A percentile compares a stretch with the other conserved stretches of the same genome.
phyloP scores from a whole-genome alignment of 2,329 filamentous ascomycete species.

The Ascochyta fabae region DNA sequence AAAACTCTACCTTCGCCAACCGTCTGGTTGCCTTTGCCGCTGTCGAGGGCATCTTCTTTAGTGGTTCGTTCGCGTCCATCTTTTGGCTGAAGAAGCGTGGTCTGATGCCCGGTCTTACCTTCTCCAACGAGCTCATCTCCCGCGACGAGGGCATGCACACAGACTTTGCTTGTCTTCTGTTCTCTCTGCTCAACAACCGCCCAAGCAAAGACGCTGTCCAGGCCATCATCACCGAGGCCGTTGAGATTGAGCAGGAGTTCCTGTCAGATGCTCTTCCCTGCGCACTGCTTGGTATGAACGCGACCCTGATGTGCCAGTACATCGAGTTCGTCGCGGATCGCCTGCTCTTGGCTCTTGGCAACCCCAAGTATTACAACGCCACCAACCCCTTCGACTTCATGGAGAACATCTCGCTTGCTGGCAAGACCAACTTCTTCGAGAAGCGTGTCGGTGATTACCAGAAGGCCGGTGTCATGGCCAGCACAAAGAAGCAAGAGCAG shows the following conservation, averaged over 20 bases:
- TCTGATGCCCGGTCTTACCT: conserved; percentile 96
- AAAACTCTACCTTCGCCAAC: conserved; percentile 91
- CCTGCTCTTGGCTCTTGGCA: conserved; percentile 89
- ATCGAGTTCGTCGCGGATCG: conserved; percentile 99
- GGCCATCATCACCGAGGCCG: conserved; percentile 92
- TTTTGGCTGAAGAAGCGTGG: conserved; percentile 99
- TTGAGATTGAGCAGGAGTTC: conserved; percentile 96
- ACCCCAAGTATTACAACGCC: conserved; percentile 90
- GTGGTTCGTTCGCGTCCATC: conserved; percentile 96
- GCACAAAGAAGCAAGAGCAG: conserved; percentile 74
- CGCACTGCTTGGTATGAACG: conserved; percentile 95
- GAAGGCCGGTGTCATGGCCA: conserved; percentile 98
- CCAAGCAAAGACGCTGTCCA: conserved; percentile 81
- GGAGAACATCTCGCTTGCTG: conserved; percentile 98
- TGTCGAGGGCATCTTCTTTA: conserved; percentile 99
- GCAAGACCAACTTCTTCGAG: conserved; percentile 99
- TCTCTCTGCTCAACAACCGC: conserved; percentile 95
- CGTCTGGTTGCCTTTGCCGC: conserved; percentile 96
- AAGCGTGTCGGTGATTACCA: conserved; percentile 99
- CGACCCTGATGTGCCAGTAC: conserved; percentile 98
- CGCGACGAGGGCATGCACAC: conserved; percentile 99
- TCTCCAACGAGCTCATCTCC: conserved; percentile 99
- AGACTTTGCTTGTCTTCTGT: conserved; percentile 96
- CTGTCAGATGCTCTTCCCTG: conserved; percentile 92
- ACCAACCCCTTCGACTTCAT: conserved; percentile 99